Conservation (phyloP, 441 rosid species). For the Adansonia rubrostipa region DNA sequence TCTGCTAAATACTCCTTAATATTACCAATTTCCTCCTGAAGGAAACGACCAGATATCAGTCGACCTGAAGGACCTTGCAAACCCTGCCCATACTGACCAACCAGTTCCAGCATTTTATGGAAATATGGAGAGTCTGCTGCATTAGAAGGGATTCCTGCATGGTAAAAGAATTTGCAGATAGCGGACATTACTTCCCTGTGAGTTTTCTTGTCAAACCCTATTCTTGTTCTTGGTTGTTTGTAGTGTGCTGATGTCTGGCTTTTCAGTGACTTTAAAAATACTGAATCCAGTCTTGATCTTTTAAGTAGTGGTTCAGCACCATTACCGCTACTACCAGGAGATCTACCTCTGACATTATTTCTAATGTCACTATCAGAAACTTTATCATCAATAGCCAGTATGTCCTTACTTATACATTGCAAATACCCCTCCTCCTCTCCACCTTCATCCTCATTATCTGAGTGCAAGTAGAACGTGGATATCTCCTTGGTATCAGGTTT, state of each 20-base stretch:
- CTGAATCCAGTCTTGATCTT: conserved; percentile 71
- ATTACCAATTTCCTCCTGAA: conserved; percentile 72
- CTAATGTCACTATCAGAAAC: conserved; percentile 54
- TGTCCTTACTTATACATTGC: conserved; percentile 47
- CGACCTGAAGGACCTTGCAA: conserved; percentile 67
- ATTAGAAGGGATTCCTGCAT: conserved; percentile 76
- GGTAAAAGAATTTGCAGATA: conserved; percentile 85
- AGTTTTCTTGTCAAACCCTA: conserved; percentile 49
- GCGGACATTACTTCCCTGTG: conserved; percentile 81
- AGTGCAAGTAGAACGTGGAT: conserved; percentile 50
- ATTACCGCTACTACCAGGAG: conserved; percentile 45
- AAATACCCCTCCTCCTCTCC: conserved; percentile 57
- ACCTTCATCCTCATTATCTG: conserved; percentile 75
- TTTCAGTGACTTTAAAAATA: conserved; percentile 56
- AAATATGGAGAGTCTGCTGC: conserved; percentile 85
- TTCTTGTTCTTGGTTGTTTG: conserved; percentile 47
- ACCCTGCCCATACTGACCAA: conserved; percentile 78
- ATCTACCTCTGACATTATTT: conserved; percentile 45
- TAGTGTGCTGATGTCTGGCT: conserved; percentile 43
- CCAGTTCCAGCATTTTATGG: conserved; percentile 82
- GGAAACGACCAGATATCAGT: conserved; percentile 66
- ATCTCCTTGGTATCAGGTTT: conserved; percentile 62
- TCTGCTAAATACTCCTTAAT: conserved; percentile 65
- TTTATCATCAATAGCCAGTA: conserved; percentile 53
- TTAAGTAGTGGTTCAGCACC: conserved; percentile 59